Percentiles rank a stretch among this genome's conserved stretches.
These are phyloP conservation scores for Lentinula lateritia DNA, from an alignment of 768 basidiomycete genomes.

Conservation along the genomic window DNA sequence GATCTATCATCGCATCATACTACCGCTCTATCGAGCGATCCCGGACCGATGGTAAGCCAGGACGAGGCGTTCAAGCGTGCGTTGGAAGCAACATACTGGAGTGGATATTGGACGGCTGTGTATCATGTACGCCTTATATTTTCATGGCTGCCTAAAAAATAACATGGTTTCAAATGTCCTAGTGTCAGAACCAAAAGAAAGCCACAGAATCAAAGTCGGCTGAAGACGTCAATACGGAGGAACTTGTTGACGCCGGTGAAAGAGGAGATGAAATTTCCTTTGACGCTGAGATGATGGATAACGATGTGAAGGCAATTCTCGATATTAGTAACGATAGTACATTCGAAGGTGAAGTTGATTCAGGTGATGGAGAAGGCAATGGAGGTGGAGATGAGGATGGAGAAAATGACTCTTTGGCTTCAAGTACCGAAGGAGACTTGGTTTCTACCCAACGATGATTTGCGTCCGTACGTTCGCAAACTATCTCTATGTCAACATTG, in stretches of 20 bases:
- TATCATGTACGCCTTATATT: constrained; percentile 55
- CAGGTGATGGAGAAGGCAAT: not conserved
- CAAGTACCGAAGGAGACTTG: constrained; percentile 15
- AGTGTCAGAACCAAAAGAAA: not conserved
- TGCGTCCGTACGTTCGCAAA: constrained; percentile 26
- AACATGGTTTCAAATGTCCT: not conserved
- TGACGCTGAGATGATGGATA: not conserved
- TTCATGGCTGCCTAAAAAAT: not conserved
- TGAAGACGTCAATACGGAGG: not conserved
- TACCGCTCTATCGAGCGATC: constrained; percentile 13
- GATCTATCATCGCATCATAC: constrained; percentile 24
- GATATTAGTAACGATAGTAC: constrained; percentile 28
- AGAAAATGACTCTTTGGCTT: constrained; percentile 8
- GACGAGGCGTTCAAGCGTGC: constrained; percentile 78
- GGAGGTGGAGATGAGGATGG: not conserved
- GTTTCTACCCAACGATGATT: constrained; percentile 35
- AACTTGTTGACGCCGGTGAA: not conserved
- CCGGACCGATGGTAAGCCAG: constrained; percentile 40
- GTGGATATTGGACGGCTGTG: constrained; percentile 82
- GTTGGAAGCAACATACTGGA: constrained; percentile 79
- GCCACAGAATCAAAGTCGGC: not conserved
- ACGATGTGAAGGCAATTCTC: constrained; percentile 2
- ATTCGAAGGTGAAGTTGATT: constrained; percentile 4
- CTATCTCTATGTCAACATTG: not conserved
- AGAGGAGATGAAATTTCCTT: not conserved